Percentiles rank a stretch among this genome's conserved stretches.
Conservation (phyloP, 2,329 filamentous ascomycete genomes). For the Periconia digitata region DNA sequence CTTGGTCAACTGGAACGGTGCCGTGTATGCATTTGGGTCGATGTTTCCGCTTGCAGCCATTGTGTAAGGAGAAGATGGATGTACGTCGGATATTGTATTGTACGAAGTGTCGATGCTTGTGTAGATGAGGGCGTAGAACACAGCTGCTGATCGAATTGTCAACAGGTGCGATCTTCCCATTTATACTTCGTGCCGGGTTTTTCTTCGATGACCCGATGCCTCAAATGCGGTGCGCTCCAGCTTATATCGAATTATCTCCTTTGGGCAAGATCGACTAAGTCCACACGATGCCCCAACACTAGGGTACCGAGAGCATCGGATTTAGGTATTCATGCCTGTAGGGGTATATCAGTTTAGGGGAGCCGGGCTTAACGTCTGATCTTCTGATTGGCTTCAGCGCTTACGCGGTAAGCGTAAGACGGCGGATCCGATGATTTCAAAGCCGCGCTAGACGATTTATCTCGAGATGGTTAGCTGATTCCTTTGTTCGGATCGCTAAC, state of each 20-base stretch:
- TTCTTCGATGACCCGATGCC: background rate
- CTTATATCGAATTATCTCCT: background rate
- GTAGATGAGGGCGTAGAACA: too few species aligned
- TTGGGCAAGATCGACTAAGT: too few species aligned
- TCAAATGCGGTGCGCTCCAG: background rate
- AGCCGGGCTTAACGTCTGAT: too few species aligned
- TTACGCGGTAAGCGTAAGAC: too few species aligned
- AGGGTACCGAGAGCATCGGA: background rate
- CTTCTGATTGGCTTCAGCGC: too few species aligned
- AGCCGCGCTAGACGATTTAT: background rate
- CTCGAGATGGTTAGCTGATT: background rate
- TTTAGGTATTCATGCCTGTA: too few species aligned
- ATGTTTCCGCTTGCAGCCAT: constrained; percentile 6
- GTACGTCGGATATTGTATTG: background rate
- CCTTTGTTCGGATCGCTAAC: background rate
- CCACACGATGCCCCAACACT: background rate
- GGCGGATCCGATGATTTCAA: too few species aligned
- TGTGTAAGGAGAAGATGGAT: background rate
- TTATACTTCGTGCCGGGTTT: background rate
- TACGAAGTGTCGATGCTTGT: background rate
- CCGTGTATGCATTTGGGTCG: constrained; percentile 18
- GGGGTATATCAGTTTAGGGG: too few species aligned
- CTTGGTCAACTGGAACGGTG: constrained; percentile 24
- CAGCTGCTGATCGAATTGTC: too few species aligned
- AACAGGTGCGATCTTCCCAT: background rate